These are phyloP conservation scores for Trypanosoma melophagium DNA, from an alignment of 208 protist genomes.

Conservation along the genomic window DNA sequence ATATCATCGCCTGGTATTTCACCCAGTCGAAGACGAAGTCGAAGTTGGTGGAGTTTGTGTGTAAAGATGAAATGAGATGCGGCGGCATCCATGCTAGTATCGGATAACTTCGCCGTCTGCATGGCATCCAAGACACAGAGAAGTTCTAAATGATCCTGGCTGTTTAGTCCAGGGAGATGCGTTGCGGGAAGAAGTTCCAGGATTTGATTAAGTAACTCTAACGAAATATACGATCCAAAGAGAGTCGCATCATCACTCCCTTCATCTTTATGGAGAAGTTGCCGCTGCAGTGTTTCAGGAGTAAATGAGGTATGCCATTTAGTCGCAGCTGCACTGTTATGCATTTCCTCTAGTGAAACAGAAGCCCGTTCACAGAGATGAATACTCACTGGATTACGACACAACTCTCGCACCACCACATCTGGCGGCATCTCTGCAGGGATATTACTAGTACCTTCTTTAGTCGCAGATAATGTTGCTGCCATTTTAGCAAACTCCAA, in stretches of 20 bases:
- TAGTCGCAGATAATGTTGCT: background rate
- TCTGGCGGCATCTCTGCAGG: background rate
- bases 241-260: background rate
- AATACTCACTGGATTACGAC: conserved; percentile 17
- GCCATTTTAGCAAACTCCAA: conserved; percentile 1
- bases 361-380: conserved; percentile 7
- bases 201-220: conserved; percentile 41
- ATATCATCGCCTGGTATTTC: conserved; percentile 12
- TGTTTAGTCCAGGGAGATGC: conserved; percentile 51
- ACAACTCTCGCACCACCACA: conserved; percentile 4
- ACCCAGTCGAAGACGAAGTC: conserved; percentile 48
- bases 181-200: conserved; percentile 50
- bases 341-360: background rate
- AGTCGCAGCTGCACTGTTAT: background rate
- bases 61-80: conserved; percentile 77
- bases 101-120: conserved; percentile 37
- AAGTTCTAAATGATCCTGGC: conserved; percentile 58
- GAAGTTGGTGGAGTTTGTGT: conserved; percentile 52
- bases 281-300: background rate
- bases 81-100: conserved; percentile 66
- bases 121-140: conserved; percentile 76
- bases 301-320: background rate
- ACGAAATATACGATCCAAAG: conserved; percentile 10
- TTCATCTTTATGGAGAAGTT: conserved; percentile 3
- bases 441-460: background rate